Evolutionary conservation across 2,329 filamentous ascomycete species (phyloP).

Genomic region (Fusarium nygamai): DNA sequence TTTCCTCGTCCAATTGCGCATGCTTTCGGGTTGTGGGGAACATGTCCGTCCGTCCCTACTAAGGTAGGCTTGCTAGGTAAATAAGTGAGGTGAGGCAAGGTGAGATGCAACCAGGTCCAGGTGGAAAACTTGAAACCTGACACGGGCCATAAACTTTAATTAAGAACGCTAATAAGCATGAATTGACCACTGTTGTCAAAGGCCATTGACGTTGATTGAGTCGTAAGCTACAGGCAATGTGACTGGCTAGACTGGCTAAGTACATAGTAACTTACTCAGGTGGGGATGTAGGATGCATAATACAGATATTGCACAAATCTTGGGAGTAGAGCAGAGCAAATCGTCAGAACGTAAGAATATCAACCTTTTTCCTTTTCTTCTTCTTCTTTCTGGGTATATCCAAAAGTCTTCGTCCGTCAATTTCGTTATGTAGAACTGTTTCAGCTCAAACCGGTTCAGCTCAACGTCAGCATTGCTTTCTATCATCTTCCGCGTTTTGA

Average conservation of each 20-base stretch:
- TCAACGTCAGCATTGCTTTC: background rate
- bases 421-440: background rate
- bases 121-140: background rate
- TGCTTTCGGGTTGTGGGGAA: constrained; percentile 1
- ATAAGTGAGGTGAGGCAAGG: background rate
- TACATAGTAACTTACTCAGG: background rate
- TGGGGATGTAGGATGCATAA: background rate
- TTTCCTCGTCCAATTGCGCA: background rate
- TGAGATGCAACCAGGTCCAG: background rate
- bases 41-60: background rate
- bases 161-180: background rate
- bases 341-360: background rate
- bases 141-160: background rate
- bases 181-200: background rate
- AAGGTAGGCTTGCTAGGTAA: background rate
- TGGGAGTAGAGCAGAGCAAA: background rate
- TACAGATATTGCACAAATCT: constrained; percentile 16
- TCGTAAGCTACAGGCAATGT: background rate
- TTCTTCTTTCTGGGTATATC: background rate
- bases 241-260: background rate
- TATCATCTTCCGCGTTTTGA: background rate
- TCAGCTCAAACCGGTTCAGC: background rate
- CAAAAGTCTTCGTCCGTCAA: background rate
- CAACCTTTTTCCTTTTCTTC: background rate
- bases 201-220: background rate